Percentiles rank a stretch among this genome's conserved stretches.
Evolutionary conservation across 2,329 filamentous ascomycete genomes (phyloP).

Genomic region (Aspergillus fumigatus): DNA sequence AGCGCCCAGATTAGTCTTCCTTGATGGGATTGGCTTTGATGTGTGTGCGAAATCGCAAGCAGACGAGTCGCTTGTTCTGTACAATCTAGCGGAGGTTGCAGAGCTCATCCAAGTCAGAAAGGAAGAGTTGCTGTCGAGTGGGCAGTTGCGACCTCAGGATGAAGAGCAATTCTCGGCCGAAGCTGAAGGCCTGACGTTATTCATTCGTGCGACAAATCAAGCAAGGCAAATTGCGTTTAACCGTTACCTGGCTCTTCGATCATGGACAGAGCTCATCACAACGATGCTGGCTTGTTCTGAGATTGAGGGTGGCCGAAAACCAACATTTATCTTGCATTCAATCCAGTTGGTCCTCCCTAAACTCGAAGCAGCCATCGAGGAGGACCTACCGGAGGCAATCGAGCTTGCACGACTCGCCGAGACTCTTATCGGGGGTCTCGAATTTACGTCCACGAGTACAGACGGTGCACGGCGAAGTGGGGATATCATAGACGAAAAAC

Average conservation of each 20-base stretch:
- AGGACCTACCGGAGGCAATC: slow-evolving; percentile 64
- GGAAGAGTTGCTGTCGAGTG: slow-evolving; percentile 34
- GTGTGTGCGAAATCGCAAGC: slow-evolving; percentile 59
- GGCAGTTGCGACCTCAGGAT: slow-evolving; percentile 42
- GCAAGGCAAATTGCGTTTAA: slow-evolving; percentile 32
- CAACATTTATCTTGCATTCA: slow-evolving; percentile 76
- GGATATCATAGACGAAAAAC: slow-evolving; percentile 78
- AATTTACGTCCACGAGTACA: slow-evolving; percentile 30
- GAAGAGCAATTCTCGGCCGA: slow-evolving; percentile 40
- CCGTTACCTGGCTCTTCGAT: slow-evolving; percentile 65
- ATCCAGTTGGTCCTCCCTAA: slow-evolving; percentile 85
- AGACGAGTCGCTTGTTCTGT: slow-evolving; percentile 49
- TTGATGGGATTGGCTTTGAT: slow-evolving; percentile 63
- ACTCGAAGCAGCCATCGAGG: slow-evolving; percentile 69
- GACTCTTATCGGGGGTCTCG: slow-evolving; percentile 51
- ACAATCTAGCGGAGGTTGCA: slow-evolving; percentile 65
- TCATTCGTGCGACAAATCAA: slow-evolving; percentile 40
- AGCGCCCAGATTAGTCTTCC: slow-evolving; percentile 54
- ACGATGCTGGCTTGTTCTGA: slow-evolving; percentile 80
- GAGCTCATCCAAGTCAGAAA: slow-evolving; percentile 63
- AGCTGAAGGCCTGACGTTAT: slow-evolving; percentile 32
- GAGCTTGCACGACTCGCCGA: slow-evolving; percentile 73
- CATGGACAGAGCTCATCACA: slow-evolving; percentile 80
- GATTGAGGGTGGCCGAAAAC: slow-evolving; percentile 66
- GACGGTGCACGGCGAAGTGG: slow-evolving; percentile 47